A percentile compares a stretch with the other conserved stretches of the same genome.
phyloP scores from a whole-genome alignment of 306 rosid species.

The Astragalus glycyphyllos region DNA sequence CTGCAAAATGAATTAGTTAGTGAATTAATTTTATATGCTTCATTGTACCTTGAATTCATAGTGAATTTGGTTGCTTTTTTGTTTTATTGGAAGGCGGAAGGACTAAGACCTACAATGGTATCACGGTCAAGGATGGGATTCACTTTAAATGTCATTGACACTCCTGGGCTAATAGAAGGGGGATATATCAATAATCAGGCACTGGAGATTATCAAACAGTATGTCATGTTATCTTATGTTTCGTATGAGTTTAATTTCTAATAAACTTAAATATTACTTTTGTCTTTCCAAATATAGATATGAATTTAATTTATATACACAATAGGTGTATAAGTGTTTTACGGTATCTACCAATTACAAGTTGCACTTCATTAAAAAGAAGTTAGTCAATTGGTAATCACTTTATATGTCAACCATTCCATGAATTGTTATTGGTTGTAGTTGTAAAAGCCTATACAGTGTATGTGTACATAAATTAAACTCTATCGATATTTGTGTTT shows the following conservation, averaged over 20 bases:
- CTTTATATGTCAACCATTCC: no score
- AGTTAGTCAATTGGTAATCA: no score
- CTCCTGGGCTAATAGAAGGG: conserved; percentile 96
- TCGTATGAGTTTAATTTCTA: neutral
- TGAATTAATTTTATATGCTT: neutral
- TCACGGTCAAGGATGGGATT: conserved; percentile 83
- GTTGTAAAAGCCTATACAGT: no score
- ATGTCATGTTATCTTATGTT: neutral
- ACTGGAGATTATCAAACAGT: conserved; percentile 76
- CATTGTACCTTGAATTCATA: neutral
- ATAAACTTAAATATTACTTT: no score
- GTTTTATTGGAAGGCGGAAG: conserved; percentile 66
- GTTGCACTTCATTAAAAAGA: no score
- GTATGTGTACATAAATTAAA: no score
- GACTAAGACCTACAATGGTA: conserved; percentile 78
- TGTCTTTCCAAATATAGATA: no score
- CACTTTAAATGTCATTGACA: conserved; percentile 82
- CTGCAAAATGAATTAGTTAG: neutral
- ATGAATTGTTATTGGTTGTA: no score
- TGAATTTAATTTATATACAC: no score
- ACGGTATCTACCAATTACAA: no score
- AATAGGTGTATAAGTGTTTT: no score
- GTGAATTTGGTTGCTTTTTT: neutral
- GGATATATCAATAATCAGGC: conserved; percentile 80
- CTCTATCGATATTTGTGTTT: no score